Conservation (phyloP, 495 filamentous ascomycete genomes). For the Hypoxylon fuscum region DNA sequence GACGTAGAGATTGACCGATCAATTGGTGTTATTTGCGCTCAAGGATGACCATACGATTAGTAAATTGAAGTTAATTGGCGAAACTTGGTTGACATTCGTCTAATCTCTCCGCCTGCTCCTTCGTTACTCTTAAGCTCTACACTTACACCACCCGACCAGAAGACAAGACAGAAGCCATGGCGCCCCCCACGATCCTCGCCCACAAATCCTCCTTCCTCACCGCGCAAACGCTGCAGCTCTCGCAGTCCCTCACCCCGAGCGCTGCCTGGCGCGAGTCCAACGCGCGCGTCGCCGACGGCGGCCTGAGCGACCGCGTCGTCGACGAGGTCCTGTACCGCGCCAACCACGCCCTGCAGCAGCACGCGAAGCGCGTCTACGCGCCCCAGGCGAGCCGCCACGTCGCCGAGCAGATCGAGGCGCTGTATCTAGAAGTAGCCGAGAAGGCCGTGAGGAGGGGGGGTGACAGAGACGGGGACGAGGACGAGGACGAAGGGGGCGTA, state of each 20-base stretch:
- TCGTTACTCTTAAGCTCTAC: no score
- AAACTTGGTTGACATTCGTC: neutral
- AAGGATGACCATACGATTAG: neutral
- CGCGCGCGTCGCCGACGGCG: slow-evolving; percentile 57
- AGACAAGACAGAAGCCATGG: no score
- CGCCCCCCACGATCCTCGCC: slow-evolving; percentile 62
- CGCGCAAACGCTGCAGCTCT: slow-evolving; percentile 69
- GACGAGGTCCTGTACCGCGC: slow-evolving; percentile 62
- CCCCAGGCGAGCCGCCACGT: slow-evolving; percentile 80
- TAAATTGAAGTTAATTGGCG: neutral
- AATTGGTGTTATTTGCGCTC: neutral
- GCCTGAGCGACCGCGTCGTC: slow-evolving; percentile 62
- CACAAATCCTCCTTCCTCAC: slow-evolving; percentile 72
- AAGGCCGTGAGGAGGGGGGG: slow-evolving; percentile 39
- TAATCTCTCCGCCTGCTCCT: no score
- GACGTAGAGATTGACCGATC: neutral
- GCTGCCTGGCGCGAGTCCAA: slow-evolving; percentile 64
- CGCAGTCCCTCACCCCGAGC: slow-evolving; percentile 63
- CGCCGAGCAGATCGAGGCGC: slow-evolving; percentile 79
- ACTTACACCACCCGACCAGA: no score
- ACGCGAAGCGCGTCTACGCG: slow-evolving; percentile 75
- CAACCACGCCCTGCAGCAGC: slow-evolving; percentile 72
- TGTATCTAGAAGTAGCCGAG: slow-evolving; percentile 70
- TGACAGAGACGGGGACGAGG: slow-evolving; percentile 55
- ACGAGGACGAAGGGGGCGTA: slow-evolving; percentile 51